These are phyloP conservation scores for Pseudocercospora vitis DNA, from an alignment of 2,329 filamentous ascomycete genomes.

Conservation along the genomic window DNA sequence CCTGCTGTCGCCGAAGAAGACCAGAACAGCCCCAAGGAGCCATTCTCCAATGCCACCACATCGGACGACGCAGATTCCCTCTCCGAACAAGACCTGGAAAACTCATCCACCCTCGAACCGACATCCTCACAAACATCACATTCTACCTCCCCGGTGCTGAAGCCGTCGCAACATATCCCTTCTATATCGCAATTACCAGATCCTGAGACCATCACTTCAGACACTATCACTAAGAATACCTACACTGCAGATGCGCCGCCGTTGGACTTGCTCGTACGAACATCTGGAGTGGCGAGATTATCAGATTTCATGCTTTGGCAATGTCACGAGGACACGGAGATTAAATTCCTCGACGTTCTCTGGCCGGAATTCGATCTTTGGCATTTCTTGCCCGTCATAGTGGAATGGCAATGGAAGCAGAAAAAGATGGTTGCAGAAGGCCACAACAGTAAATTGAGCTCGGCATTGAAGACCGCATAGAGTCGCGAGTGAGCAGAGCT, in stretches of 20 bases:
- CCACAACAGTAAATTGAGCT: conserved; percentile 15
- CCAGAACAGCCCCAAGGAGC: conserved; percentile 16
- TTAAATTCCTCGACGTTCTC: conserved; percentile 86
- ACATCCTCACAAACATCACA: conserved; percentile 41
- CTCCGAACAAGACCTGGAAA: conserved; percentile 33
- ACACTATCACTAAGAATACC: conserved; percentile 80
- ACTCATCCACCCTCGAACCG: conserved; percentile 38
- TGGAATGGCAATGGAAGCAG: conserved; percentile 78
- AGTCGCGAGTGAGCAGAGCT: not conserved
- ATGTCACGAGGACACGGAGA: conserved; percentile 85
- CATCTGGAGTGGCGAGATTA: conserved; percentile 85
- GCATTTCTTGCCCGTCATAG: conserved; percentile 85
- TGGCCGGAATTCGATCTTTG: conserved; percentile 97
- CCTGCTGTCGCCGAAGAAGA: conserved; percentile 42
- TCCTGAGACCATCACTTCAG: conserved; percentile 80
- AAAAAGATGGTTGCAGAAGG: conserved; percentile 42
- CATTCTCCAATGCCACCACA: conserved; percentile 8
- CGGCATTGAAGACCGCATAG: not conserved
- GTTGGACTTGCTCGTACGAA: conserved; percentile 85
- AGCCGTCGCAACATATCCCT: conserved; percentile 29
- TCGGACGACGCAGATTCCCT: conserved; percentile 30
- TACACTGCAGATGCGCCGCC: conserved; percentile 85
- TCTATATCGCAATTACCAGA: conserved; percentile 54
- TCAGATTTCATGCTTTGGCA: conserved; percentile 99
- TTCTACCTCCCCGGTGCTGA: conserved; percentile 42